Base-by-base conservation (phyloP, 306 rosid genomes). In the Corylus americana region DNA sequence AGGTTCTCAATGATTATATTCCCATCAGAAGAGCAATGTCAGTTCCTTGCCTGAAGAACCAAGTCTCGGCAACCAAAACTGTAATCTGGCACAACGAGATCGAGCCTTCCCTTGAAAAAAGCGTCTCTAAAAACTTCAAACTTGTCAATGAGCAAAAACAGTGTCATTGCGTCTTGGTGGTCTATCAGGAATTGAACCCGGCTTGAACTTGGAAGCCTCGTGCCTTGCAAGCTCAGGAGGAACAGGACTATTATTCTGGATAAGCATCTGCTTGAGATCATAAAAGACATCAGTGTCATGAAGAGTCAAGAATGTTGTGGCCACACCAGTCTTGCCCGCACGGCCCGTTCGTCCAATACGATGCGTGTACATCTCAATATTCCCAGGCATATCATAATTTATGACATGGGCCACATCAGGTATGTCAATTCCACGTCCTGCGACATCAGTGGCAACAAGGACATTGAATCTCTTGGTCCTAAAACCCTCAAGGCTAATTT, bases 401-500 rank as follows among this genome's bases (percentile, higher is more conserved):
- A 93, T 86, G 69, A 93, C 98, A 81, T 90, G 90, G 72, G 98
- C 98, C 78, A 93, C 98, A 81, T 91, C 97, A 13, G 98, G 98
- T 83, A 93, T 93, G 83, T 93, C 98, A 85, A 93, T 93, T 31
- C 98, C 98, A 83, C 98, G 98, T 51, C 98, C 97, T 10, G 94
- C 98, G 84, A 91, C 98, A 87, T 93, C 97, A 0, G 98, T 93
- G 2, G 98, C 97, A 75, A 91, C 97, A 42, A 93, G 97, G 63
- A 93, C 98, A 85, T 93, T 93, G 71, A 82, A 93, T 74, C 93
- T 86, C 91, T 90, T 93, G 71, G 98, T 83, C 84, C 97, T 88
- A 84, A 93, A 93, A 55, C 97, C 98, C 79, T 93, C 98, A 0
- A 93, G 93, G 83, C 94, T 93, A 58, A 90, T 91, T 83, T 93